phyloP scores from a whole-genome alignment of 257 asterid genomes.

The Solanum pennellii region DNA sequence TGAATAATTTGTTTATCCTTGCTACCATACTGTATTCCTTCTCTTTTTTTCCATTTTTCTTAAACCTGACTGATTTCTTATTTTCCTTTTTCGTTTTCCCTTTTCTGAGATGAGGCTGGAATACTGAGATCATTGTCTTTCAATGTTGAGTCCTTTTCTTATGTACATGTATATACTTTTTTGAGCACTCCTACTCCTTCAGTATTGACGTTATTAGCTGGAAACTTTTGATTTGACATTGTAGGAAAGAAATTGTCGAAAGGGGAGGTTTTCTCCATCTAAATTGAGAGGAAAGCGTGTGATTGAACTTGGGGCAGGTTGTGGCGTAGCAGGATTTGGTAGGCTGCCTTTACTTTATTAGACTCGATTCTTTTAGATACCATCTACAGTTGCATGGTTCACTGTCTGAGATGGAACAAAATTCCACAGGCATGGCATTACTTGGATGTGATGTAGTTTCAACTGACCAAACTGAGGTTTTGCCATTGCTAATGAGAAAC shows the following conservation, averaged over 20 bases:
- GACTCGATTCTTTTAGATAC: not conserved
- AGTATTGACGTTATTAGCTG: constrained; percentile 1
- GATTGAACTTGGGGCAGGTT: constrained; percentile 98
- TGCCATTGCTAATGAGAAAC: constrained; percentile 87
- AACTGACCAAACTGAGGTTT: constrained; percentile 91
- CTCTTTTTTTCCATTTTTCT: not conserved
- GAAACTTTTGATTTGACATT: constrained; percentile 10
- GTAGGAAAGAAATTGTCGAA: constrained; percentile 81
- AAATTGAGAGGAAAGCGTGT: constrained; percentile 89
- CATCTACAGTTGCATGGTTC: not conserved
- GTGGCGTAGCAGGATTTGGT: constrained; percentile 99
- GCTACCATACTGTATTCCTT: not conserved
- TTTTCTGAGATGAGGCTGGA: not conserved
- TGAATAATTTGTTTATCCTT: not conserved
- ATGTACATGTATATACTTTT: not conserved
- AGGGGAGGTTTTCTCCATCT: constrained; percentile 78
- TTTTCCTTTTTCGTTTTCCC: not conserved
- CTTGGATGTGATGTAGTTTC: constrained; percentile 88
- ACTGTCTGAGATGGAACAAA: not conserved
- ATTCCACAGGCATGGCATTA: constrained; percentile 77
- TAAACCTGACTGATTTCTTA: not conserved
- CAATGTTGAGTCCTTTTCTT: not conserved
- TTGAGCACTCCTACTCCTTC: not conserved
- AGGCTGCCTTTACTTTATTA: constrained; percentile 1
- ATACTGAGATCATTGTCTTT: not conserved